These are phyloP conservation scores for Euphorbia tirucalli DNA, from an alignment of 345 rosid species.

Conservation along the genomic window DNA sequence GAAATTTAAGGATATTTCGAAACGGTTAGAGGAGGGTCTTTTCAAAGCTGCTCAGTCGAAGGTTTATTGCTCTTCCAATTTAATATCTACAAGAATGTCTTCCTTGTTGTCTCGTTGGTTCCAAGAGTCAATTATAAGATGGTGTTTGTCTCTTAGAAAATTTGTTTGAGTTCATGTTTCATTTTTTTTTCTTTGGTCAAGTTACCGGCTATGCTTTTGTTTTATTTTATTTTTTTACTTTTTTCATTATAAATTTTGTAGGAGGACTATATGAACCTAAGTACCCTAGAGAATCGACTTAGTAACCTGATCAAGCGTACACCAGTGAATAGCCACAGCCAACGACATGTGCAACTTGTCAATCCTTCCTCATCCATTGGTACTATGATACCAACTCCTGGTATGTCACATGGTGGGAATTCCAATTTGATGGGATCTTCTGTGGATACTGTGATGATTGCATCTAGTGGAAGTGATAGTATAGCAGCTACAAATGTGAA, in stretches of 20 bases:
- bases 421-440: conserved; percentile 55
- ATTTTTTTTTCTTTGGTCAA: background rate
- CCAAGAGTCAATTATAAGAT: background rate
- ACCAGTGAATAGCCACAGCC: conserved; percentile 38
- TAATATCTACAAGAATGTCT: background rate
- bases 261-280: conserved; percentile 78
- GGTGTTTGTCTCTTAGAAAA: background rate
- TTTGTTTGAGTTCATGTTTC: background rate
- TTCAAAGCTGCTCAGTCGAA: conserved; percentile 61
- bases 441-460: conserved; percentile 49
- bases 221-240: background rate
- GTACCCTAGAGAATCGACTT: conserved; percentile 69
- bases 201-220: background rate
- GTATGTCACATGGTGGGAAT: conserved; percentile 62
- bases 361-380: conserved; percentile 60
- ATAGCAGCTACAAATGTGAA: conserved; percentile 45
- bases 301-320: conserved; percentile 41
- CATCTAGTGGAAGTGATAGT: conserved; percentile 48
- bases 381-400: conserved; percentile 95
- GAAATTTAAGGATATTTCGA: conserved; percentile 57
- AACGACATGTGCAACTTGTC: conserved; percentile 48
- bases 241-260: conserved; percentile 31
- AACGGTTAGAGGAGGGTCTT: conserved; percentile 85
- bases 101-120: background rate
- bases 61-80: conserved; percentile 38